These are phyloP conservation scores for Hirschfeldia incana DNA, from an alignment of 345 rosid genomes.

Conservation along the genomic window DNA sequence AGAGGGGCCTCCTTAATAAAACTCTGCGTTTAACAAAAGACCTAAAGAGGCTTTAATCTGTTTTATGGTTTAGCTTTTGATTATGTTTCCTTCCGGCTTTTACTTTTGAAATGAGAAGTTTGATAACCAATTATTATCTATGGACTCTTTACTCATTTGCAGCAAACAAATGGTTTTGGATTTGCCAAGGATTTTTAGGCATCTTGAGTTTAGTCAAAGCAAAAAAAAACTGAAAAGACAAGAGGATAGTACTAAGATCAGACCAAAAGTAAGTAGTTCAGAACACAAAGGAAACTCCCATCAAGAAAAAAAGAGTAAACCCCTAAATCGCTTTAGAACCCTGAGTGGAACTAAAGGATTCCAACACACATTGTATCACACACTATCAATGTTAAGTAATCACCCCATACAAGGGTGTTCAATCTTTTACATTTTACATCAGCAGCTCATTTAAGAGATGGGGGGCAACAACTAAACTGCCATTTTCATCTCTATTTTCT, in stretches of 20 bases:
- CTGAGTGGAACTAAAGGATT: background rate
- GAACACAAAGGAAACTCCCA: background rate
- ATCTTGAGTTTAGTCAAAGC: background rate
- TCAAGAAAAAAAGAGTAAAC: background rate
- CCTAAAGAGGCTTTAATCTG: background rate
- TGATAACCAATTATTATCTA: no score
- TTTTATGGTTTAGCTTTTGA: no score
- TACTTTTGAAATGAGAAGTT: no score
- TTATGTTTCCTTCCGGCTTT: no score
- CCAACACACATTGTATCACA: background rate
- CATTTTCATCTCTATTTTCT: conserved; percentile 92
- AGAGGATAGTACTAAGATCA: background rate
- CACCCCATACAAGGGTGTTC: background rate
- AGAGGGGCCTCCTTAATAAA: background rate
- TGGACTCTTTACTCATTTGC: background rate
- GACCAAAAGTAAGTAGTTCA: background rate
- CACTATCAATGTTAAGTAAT: background rate
- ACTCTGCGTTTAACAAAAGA: background rate
- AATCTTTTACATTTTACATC: background rate
- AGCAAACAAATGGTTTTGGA: background rate
- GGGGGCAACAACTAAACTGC: conserved; percentile 37
- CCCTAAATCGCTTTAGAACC: background rate
- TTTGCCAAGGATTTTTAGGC: background rate
- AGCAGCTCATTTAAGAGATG: background rate
- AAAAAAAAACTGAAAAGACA: background rate